Conservation (phyloP, 495 filamentous ascomycete species). For the Aspergillus bertholletiae region DNA sequence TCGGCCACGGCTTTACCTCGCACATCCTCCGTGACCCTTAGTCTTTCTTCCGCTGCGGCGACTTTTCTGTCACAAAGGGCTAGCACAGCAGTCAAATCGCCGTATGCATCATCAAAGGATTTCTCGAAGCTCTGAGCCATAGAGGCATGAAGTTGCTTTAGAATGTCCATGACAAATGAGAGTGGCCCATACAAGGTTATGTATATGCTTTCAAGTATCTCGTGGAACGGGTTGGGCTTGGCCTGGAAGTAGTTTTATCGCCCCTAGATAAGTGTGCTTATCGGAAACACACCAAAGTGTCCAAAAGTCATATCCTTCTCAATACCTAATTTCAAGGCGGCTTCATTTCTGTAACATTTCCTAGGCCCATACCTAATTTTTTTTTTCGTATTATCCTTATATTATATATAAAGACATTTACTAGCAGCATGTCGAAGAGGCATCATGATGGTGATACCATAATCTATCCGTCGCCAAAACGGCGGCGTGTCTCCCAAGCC, state of each 20-base stretch:
- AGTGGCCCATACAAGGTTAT: not conserved
- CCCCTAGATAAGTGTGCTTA: too few species aligned
- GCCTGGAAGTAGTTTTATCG: too few species aligned
- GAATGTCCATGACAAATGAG: conserved; percentile 28
- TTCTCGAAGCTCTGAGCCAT: conserved; percentile 26
- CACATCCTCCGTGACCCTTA: conserved; percentile 19
- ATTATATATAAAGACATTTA: too few species aligned
- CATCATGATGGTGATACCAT: conserved; percentile 17
- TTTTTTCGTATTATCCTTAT: too few species aligned
- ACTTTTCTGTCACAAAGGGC: conserved; percentile 17
- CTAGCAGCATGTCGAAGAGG: conserved; percentile 46
- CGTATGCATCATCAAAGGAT: conserved; percentile 31
- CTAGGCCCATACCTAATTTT: not conserved
- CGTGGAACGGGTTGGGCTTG: too few species aligned
- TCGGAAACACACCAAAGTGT: too few species aligned
- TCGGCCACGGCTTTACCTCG: conserved; percentile 16
- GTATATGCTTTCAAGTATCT: not conserved
- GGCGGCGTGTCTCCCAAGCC: conserved; percentile 26
- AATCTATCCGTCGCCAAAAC: conserved; percentile 28
- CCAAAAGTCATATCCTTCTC: too few species aligned
- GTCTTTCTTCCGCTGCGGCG: conserved; percentile 19
- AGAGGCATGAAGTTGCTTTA: conserved; percentile 35
- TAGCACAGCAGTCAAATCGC: conserved; percentile 23
- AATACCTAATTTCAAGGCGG: not conserved
- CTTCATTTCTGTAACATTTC: not conserved